Conservation (phyloP, 352 stramenopile genomes). For the Blastocystis sp. region DNA sequence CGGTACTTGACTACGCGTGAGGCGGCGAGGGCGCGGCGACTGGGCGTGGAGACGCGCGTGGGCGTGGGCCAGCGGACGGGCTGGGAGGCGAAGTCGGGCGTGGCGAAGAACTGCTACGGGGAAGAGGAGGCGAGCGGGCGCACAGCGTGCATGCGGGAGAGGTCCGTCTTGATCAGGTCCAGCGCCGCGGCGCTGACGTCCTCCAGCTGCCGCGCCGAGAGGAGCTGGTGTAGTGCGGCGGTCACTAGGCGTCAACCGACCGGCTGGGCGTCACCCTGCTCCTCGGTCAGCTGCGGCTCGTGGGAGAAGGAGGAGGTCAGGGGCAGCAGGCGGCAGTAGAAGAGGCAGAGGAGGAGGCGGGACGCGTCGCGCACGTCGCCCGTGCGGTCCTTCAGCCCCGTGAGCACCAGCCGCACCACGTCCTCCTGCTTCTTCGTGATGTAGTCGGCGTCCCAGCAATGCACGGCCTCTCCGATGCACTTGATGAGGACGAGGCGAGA, state of each 20-base stretch:
- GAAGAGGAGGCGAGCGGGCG: background rate
- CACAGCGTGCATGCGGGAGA: background rate
- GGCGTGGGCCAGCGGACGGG: slow-evolving; percentile 25
- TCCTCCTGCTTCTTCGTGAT: slow-evolving; percentile 16
- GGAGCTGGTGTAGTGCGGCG: background rate
- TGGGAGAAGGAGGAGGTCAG: background rate
- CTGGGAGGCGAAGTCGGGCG: background rate
- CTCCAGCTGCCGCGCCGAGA: slow-evolving; percentile 5
- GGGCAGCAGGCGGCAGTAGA: slow-evolving; percentile 15
- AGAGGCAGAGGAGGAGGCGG: slow-evolving; percentile 47
- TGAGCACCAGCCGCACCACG: slow-evolving; percentile 25
- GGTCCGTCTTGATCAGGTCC: slow-evolving; percentile 18
- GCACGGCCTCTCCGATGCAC: slow-evolving; percentile 50
- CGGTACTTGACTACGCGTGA: background rate
- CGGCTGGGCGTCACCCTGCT: background rate
- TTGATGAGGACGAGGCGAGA: slow-evolving; percentile 27
- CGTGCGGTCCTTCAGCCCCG: slow-evolving; percentile 34
- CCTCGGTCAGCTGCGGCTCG: background rate
- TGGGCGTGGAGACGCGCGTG: background rate
- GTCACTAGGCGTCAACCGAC: background rate
- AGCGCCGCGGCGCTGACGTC: slow-evolving; percentile 28
- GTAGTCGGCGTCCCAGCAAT: slow-evolving; percentile 52
- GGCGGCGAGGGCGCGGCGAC: background rate
- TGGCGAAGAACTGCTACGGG: background rate
- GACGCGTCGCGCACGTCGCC: slow-evolving; percentile 55